phyloP scores from a whole-genome alignment of 495 filamentous ascomycete species.

The Neurospora intermedia region DNA sequence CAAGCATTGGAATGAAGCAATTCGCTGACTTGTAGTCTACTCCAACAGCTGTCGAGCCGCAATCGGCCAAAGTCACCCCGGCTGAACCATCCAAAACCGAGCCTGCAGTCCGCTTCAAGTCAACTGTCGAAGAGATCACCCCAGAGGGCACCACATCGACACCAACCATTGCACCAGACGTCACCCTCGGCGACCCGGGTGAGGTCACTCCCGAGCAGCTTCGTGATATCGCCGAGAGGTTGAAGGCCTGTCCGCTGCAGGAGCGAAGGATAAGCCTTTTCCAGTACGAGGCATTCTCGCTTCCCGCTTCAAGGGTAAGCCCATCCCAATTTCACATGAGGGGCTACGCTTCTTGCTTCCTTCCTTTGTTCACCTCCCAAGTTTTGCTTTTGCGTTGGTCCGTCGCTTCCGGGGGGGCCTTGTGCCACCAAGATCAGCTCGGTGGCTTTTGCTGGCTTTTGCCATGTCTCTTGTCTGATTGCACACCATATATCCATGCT shows the following conservation, averaged over 20 bases:
- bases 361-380: background rate
- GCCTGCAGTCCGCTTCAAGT: slow-evolving; percentile 69
- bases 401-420: background rate
- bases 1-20: background rate
- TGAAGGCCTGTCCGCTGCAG: slow-evolving; percentile 67
- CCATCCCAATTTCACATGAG: background rate
- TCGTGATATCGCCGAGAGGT: slow-evolving; percentile 55
- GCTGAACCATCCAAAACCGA: background rate
- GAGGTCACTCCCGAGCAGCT: slow-evolving; percentile 50
- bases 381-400: background rate
- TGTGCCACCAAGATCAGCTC: background rate
- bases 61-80: background rate
- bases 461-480: background rate
- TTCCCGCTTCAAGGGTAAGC: slow-evolving; percentile 79
- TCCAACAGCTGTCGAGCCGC: background rate
- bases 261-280: slow-evolving; percentile 74
- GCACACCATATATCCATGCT: background rate
- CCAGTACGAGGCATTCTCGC: slow-evolving; percentile 74
- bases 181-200: slow-evolving; percentile 19
- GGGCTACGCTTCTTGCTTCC: background rate
- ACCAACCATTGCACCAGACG: slow-evolving; percentile 12
- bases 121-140: slow-evolving; percentile 63
- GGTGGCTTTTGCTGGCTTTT: background rate
- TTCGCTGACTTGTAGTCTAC: background rate
- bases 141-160: slow-evolving; percentile 30